These are phyloP conservation scores for Volvox reticuliferus DNA, from an alignment of 139 green algal species.

Conservation along the genomic window DNA sequence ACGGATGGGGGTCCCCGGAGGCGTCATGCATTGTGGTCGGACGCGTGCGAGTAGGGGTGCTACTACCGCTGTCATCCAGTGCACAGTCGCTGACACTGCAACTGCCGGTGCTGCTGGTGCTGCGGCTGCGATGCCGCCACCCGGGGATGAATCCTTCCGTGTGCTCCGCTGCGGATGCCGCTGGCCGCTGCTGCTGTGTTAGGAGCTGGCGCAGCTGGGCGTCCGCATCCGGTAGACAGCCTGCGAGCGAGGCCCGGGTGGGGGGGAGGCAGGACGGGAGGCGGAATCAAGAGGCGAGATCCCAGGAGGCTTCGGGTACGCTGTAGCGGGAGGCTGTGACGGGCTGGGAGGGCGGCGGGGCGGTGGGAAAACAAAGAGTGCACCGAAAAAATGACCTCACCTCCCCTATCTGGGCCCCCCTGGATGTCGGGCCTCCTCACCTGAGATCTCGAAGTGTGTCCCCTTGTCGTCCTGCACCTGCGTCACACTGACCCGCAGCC, in stretches of 20 bases:
- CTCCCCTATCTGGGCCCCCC: too few species aligned
- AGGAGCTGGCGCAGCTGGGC: not conserved
- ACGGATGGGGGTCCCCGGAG: not conserved
- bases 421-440: not conserved
- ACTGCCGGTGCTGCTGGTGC: not conserved
- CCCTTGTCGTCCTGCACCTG: slow-evolving; percentile 17
- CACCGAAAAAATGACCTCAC: too few species aligned
- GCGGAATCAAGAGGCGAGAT: too few species aligned
- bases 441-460: not conserved
- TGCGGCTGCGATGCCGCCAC: not conserved
- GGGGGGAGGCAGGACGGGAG: too few species aligned
- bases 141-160: not conserved
- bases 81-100: not conserved
- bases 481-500: slow-evolving; percentile 2
- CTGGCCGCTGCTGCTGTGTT: not conserved
- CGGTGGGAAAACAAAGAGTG: too few species aligned
- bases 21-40: not conserved
- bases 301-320: too few species aligned
- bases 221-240: not conserved
- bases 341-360: too few species aligned
- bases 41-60: not conserved
- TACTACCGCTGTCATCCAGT: not conserved
- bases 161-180: not conserved
- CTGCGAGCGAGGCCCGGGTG: not conserved
- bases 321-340: too few species aligned